phyloP scores from a whole-genome alignment of 495 filamentous ascomycete genomes.

The Podospora australis region DNA sequence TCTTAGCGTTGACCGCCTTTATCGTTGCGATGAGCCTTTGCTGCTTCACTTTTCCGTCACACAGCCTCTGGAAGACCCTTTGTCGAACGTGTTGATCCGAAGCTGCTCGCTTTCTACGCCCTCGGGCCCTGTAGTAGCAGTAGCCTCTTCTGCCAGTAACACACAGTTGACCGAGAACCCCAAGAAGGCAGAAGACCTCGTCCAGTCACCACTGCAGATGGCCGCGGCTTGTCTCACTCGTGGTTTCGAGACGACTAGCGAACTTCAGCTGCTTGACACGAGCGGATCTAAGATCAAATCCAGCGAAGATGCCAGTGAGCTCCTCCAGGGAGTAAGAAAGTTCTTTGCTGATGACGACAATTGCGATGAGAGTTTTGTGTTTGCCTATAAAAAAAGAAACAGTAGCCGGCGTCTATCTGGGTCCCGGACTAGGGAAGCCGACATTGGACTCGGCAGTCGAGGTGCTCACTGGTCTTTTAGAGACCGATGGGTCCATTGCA shows the following conservation, averaged over 20 bases:
- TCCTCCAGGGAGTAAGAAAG: not conserved
- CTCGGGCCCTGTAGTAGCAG: too few species aligned
- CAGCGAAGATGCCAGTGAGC: not conserved
- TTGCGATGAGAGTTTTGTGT: conserved; percentile 10
- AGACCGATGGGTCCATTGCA: not conserved
- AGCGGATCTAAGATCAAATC: not conserved
- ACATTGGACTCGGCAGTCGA: conserved; percentile 4
- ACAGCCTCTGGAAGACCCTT: conserved; percentile 12
- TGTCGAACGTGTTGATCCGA: conserved; percentile 8
- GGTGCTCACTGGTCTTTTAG: not conserved
- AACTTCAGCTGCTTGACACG: not conserved
- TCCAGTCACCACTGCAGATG: too few species aligned
- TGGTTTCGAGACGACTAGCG: too few species aligned
- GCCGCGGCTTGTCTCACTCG: too few species aligned
- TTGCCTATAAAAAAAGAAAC: conserved; percentile 7
- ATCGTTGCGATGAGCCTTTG: conserved; percentile 11
- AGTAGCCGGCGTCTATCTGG: conserved; percentile 4
- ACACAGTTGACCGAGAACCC: conserved; percentile 1
- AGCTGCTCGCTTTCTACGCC: conserved; percentile 5
- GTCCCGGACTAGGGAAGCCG: conserved; percentile 3
- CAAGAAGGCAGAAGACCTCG: not conserved
- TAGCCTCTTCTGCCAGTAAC: too few species aligned
- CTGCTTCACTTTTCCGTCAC: conserved; percentile 12
- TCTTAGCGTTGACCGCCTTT: conserved; percentile 11
- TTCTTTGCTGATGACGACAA: conserved; percentile 10